Evolutionary conservation across 331 rosid genomes (phyloP), one percentile per base, ranked within the genome.

Genomic region (Phaseolus coccineus): DNA sequence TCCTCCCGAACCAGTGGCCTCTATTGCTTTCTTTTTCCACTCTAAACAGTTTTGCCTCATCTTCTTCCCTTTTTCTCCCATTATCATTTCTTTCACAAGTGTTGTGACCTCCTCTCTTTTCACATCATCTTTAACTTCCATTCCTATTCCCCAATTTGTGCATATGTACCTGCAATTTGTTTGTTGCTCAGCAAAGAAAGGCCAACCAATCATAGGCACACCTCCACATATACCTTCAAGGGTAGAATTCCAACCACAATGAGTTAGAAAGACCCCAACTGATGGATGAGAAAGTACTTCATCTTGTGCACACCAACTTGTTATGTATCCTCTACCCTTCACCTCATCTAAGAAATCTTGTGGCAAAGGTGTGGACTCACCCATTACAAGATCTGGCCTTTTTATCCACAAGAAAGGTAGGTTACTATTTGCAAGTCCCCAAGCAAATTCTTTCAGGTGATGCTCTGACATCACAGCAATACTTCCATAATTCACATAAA

Each of bases 191-290:
- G 80, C 76, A 83, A 57, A 78, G 53, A 73, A 83, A 15, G 80
- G 86, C 83, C 86, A 83, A 55, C 88, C 85, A 69, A 90, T 88
- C 42, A 81, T 53, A 46, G 92, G 91, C 52, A 90, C 90, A 11
- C 92, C 89, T 0, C 35, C 39, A 27, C 84, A 80, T 12, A 88
- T 35, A 39, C 82, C 62, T 84, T 90, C 95, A 7, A 82, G 0
- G 2, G 69, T 80, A 27, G 79, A 74, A 59, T 74, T 74, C 79
- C 79, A 74, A 0, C 79, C 79, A 59, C 79, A 74, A 59, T 28
- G 91, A 75, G 90, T 87, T 30, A 86, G 35, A 16, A 86, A 90
- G 4, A 22, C 85, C 33, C 87, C 93, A 56, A 85, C 6, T 3
- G 91, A 87, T 40, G 87, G 87, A 78, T 90, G 94, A 39, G 69